Conservation (phyloP, 75 land plant genomes). For the Pinus tabuliformis region DNA sequence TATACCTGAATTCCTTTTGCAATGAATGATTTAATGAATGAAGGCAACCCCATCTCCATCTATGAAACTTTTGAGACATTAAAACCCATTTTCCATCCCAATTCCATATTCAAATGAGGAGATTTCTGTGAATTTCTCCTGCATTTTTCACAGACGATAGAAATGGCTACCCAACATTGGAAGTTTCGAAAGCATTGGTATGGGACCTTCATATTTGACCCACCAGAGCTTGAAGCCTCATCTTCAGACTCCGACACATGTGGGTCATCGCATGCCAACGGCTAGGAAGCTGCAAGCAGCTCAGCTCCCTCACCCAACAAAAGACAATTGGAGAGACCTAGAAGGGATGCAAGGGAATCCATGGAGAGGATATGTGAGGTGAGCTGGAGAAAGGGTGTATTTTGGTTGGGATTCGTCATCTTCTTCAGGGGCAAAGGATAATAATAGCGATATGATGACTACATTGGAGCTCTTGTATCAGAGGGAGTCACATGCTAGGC, state of each 20-base stretch:
- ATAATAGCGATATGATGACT: slow-evolving; percentile 3
- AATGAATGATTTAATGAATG: no score
- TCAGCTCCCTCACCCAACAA: slow-evolving; percentile 9
- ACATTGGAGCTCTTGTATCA: slow-evolving; percentile 1
- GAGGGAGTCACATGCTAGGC: neutral
- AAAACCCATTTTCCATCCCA: no score
- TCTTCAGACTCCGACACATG: slow-evolving; percentile 9
- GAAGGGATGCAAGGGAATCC: neutral
- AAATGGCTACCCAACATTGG: slow-evolving; percentile 5
- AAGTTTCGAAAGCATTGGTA: slow-evolving; percentile 6
- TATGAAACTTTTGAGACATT: no score
- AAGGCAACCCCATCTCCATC: no score
- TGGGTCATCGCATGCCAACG: slow-evolving; percentile 11
- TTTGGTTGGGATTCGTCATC: slow-evolving; percentile 3
- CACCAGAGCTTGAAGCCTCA: slow-evolving; percentile 3
- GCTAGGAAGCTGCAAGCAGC: slow-evolving; percentile 13
- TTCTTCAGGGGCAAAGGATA: slow-evolving; percentile 8
- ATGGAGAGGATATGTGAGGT: slow-evolving; percentile 13
- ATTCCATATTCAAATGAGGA: no score
- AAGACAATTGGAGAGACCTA: neutral
- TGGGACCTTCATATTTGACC: neutral
- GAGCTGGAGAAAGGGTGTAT: slow-evolving; percentile 3
- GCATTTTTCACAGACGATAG: neutral
- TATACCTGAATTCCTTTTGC: no score
- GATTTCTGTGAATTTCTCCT: no score